Conservation (phyloP, 2,329 filamentous ascomycete species). For the Esteya vermicola region DNA sequence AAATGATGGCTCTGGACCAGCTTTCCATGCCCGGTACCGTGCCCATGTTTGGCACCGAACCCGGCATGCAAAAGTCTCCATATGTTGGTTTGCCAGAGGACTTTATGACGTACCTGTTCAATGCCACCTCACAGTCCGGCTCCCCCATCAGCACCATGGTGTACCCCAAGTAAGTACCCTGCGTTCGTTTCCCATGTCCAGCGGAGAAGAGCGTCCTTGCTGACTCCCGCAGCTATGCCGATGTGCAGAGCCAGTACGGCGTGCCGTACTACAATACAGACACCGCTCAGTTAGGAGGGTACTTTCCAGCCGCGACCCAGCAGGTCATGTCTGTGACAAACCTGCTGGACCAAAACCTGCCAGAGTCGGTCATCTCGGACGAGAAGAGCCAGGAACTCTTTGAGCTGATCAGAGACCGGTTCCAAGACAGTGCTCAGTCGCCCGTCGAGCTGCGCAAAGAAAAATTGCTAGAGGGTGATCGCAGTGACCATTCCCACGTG, state of each 20-base stretch:
- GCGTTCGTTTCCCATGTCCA: background rate
- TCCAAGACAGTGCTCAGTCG: constrained; percentile 66
- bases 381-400: constrained; percentile 75
- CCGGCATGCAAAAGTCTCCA: constrained; percentile 66
- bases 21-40: constrained; percentile 55
- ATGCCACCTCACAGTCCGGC: constrained; percentile 39
- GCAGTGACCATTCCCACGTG: constrained; percentile 48
- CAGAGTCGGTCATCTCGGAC: constrained; percentile 70
- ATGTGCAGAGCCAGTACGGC: constrained; percentile 33
- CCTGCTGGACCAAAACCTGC: constrained; percentile 64
- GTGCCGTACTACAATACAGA: constrained; percentile 35
- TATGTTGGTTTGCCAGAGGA: constrained; percentile 75
- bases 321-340: constrained; percentile 86
- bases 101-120: constrained; percentile 76
- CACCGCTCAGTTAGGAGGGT: constrained; percentile 32
- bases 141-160: constrained; percentile 38
- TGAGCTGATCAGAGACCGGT: constrained; percentile 66
- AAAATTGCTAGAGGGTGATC: constrained; percentile 63
- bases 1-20: constrained; percentile 47
- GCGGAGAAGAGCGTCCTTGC: too few relatives aligned
- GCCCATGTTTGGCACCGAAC: constrained; percentile 76
- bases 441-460: constrained; percentile 63
- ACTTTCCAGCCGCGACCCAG: constrained; percentile 46
- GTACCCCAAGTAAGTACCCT: constrained; percentile 30
- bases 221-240: constrained; percentile 30